Evolutionary conservation across 768 basidiomycete genomes (phyloP).

Genomic region (Candolleomyces efflorescens): DNA sequence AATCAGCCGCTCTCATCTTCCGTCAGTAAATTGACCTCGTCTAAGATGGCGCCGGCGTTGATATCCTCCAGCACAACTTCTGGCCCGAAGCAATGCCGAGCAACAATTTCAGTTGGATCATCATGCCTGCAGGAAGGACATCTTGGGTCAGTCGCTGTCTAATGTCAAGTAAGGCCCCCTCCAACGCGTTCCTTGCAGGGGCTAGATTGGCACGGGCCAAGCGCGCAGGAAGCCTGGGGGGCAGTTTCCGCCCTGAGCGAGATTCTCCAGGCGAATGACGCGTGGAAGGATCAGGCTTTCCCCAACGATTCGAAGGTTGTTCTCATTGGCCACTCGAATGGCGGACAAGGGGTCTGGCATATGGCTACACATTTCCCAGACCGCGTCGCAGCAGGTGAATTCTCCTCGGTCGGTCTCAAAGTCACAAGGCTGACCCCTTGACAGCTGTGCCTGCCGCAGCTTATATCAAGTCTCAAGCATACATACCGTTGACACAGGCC

Average conservation of each 20-base stretch:
- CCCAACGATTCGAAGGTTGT: slow-evolving; percentile 39
- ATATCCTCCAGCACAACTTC: slow-evolving; percentile 47
- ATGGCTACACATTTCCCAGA: slow-evolving; percentile 76
- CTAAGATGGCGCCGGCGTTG: slow-evolving; percentile 84
- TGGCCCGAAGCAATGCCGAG: slow-evolving; percentile 64
- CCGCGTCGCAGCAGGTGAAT: slow-evolving; percentile 55
- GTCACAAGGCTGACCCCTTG: background rate
- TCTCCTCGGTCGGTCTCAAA: background rate
- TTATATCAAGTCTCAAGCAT: slow-evolving; percentile 85
- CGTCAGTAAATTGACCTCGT: slow-evolving; percentile 1
- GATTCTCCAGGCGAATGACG: slow-evolving; percentile 34
- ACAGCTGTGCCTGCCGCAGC: slow-evolving; percentile 73
- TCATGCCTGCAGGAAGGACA: slow-evolving; percentile 80
- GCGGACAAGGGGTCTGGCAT: slow-evolving; percentile 89
- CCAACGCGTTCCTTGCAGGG: slow-evolving; percentile 44
- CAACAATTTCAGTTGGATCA: slow-evolving; percentile 63
- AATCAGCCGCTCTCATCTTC: background rate
- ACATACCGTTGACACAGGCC: slow-evolving; percentile 69
- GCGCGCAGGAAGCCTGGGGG: slow-evolving; percentile 64
- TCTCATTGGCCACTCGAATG: slow-evolving; percentile 92
- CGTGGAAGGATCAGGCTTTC: slow-evolving; percentile 41
- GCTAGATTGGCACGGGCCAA: slow-evolving; percentile 90
- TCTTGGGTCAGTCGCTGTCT: slow-evolving; percentile 55
- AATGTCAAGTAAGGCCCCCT: slow-evolving; percentile 1
- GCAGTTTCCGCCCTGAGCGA: slow-evolving; percentile 51